Conservation (phyloP, 2,329 filamentous ascomycete species). For the Xylaria sp. region DNA sequence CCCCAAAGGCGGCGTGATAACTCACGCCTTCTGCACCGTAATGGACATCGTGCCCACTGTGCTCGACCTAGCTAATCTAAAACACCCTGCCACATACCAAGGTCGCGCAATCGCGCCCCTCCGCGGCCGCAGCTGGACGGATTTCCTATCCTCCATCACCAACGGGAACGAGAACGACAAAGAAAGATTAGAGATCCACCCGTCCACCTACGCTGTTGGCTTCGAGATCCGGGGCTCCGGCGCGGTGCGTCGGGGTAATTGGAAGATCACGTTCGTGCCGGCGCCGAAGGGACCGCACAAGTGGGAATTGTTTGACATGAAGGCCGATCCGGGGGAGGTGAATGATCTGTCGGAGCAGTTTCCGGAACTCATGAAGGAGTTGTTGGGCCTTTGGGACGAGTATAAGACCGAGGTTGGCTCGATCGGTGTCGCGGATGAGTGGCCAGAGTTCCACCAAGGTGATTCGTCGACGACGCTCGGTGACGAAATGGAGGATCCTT, state of each 20-base stretch:
- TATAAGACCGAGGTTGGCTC: background rate
- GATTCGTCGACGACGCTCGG: background rate
- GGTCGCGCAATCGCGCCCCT: background rate
- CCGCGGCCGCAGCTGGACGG: background rate
- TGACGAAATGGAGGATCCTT: background rate
- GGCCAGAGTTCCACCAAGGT: background rate
- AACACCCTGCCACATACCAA: background rate
- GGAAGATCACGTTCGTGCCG: background rate
- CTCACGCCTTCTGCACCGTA: background rate
- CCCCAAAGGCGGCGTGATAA: background rate
- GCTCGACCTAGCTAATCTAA: background rate
- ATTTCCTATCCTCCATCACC: conserved; percentile 1
- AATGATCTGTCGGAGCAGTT: background rate
- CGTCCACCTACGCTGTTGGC: background rate
- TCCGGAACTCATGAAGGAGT: background rate
- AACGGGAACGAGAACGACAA: background rate
- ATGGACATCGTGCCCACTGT: background rate
- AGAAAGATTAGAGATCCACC: background rate
- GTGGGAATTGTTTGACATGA: background rate
- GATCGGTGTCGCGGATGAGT: background rate
- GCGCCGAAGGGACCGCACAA: background rate
- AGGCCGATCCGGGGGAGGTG: background rate
- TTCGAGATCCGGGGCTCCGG: background rate
- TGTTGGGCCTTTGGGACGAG: background rate
- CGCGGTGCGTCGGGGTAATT: background rate